Evolutionary conservation across 1,284 basidiomycete species (phyloP), one percentile per base, ranked within the genome.

Genomic region (Cryptococcus sp.): DNA sequence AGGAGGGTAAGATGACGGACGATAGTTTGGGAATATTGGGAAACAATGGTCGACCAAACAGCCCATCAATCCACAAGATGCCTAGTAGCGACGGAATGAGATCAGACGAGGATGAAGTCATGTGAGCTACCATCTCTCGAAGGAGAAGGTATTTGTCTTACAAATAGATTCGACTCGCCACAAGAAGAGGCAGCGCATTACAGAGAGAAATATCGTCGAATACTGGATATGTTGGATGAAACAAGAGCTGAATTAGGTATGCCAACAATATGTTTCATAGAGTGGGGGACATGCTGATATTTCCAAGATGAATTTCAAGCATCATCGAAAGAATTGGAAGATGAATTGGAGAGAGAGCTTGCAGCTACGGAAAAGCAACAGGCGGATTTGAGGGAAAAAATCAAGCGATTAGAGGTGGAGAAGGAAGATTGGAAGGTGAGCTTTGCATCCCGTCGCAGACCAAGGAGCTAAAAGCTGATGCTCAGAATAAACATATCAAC

Each of bases 401-500:
- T 85, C 21, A 81, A 84, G 45, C 82, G 81, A 55, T 81, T 88
- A 34, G 87, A 92, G 66, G 75, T 73, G 34, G 91, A 94, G 72
- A 83, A 85, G 60, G 91, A 94, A 55, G 87, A 91, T 40, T 93
- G 90, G 91, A 96, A 91, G 85, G 91, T 91, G 60, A 53, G 70
- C 18, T 41, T 24, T 43, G 34, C 19, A 13, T 14, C 28, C 46
- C n/a, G 34, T n/a, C 49, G 22, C n/a, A n/a, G n/a, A n/a, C n/a
- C 10, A 25, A 18, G 46, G 48, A 32, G 37, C 41, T 31, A 51
- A 49, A 24, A 47, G 25, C 47, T 46, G 24, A 48, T 45, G 44
- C n/a, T 40, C 60, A 93, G 90, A 79, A 79, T 66, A 94, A 92
- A 76, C 92, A 91, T 74, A 84, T 92, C 79, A 81, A 84, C 22